Conservation (phyloP, 192 early-diverging fungal species). For the Paraglomus occultum region DNA sequence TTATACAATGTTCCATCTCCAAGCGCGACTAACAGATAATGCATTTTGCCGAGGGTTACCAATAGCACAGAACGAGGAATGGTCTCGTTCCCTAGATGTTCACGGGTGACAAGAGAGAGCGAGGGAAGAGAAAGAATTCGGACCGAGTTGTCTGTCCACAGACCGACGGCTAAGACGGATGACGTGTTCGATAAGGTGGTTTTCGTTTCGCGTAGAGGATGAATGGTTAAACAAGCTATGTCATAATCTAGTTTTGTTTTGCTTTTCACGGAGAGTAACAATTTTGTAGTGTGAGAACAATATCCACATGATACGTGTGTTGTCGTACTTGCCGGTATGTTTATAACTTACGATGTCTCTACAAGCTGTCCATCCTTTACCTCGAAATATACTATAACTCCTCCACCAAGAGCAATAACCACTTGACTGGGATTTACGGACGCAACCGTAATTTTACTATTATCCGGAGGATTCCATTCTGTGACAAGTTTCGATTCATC, state of each 20-base stretch:
- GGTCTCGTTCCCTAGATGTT: conserved; percentile 50
- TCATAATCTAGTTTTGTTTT: conserved; percentile 58
- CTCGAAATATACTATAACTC: conserved; percentile 57
- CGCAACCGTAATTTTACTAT: conserved; percentile 54
- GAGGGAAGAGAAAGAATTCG: conserved; percentile 55
- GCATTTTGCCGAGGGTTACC: conserved; percentile 57
- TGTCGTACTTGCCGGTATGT: background rate
- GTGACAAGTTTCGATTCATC: conserved; percentile 37
- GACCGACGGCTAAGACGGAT: conserved; percentile 62
- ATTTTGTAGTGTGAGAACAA: background rate
- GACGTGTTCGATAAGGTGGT: conserved; percentile 36
- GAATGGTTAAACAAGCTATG: conserved; percentile 74
- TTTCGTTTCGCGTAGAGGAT: conserved; percentile 37
- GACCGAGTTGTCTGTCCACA: conserved; percentile 72
- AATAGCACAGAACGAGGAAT: conserved; percentile 71
- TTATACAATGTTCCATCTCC: conserved; percentile 82
- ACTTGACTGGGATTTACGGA: conserved; percentile 53
- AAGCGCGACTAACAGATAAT: conserved; percentile 75
- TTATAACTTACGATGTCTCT: conserved; percentile 42
- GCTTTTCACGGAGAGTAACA: too few species aligned
- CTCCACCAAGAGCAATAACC: conserved; percentile 54
- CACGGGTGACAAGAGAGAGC: conserved; percentile 45
- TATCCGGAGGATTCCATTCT: conserved; percentile 50
- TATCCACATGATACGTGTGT: background rate
- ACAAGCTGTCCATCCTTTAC: conserved; percentile 40